phyloP scores from a whole-genome alignment of 1,284 basidiomycete species.

The Cutaneotrichosporon cavernicola region DNA sequence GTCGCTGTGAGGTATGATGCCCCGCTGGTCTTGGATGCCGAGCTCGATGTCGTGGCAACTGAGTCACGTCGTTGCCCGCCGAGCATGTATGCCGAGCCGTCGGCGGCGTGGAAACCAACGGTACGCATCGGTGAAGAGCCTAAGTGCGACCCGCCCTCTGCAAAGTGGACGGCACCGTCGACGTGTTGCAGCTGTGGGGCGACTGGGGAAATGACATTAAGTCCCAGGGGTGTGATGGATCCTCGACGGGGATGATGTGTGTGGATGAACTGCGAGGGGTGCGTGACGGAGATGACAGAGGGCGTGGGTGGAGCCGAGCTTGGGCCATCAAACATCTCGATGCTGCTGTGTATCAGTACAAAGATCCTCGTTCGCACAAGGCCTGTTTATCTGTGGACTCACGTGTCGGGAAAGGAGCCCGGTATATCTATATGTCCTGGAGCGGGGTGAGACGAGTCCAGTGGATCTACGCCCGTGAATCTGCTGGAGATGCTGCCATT shows the following conservation, averaged over 20 bases:
- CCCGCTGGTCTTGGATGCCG: slow-evolving; percentile 41
- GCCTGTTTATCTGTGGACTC: not conserved
- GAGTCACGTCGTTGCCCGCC: slow-evolving; percentile 23
- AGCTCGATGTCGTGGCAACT: slow-evolving; percentile 33
- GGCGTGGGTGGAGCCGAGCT: slow-evolving; percentile 50
- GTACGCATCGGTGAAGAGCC: slow-evolving; percentile 29
- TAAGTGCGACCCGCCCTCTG: not conserved
- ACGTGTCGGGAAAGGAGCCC: slow-evolving; percentile 5
- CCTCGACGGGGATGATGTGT: slow-evolving; percentile 52
- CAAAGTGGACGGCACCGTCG: slow-evolving; percentile 8
- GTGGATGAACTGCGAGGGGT: slow-evolving; percentile 52
- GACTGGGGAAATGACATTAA: slow-evolving; percentile 52
- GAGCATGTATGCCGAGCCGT: slow-evolving; percentile 6
- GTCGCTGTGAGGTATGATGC: slow-evolving; percentile 43
- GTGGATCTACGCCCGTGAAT: slow-evolving; percentile 6
- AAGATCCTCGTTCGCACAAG: too few relatives aligned
- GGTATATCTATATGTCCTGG: slow-evolving; percentile 6
- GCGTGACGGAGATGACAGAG: slow-evolving; percentile 44
- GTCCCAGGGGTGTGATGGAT: slow-evolving; percentile 49
- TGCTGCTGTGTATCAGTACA: not conserved
- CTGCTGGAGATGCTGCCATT: slow-evolving; percentile 8
- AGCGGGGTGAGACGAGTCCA: slow-evolving; percentile 5
- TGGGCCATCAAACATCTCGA: slow-evolving; percentile 27
- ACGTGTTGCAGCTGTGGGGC: slow-evolving; percentile 26
- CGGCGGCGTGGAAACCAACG: slow-evolving; percentile 34